These are phyloP conservation scores for Cryptosporidium canis DNA, from an alignment of 169 alveolate species.

Conservation along the genomic window DNA sequence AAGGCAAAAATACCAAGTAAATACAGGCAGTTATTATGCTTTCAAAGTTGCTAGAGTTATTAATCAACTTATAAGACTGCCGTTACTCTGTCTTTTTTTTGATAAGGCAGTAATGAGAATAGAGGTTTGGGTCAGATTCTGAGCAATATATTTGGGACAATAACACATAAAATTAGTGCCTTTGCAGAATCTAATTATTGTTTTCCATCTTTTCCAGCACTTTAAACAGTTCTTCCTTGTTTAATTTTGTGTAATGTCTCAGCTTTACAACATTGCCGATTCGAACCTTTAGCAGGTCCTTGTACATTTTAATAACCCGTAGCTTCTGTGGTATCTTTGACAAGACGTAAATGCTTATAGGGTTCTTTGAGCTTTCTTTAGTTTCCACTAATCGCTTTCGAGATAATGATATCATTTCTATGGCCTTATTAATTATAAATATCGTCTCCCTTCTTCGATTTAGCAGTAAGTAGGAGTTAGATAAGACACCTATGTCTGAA, in stretches of 20 bases:
- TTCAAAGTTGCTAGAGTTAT: not conserved
- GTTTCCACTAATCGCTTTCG: not conserved
- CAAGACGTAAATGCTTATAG: not conserved
- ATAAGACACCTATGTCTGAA: not conserved
- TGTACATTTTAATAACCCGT: not conserved
- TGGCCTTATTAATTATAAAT: not conserved
- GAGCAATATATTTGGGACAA: not conserved
- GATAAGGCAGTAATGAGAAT: too few species aligned
- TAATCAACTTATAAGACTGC: not conserved
- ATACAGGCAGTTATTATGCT: not conserved
- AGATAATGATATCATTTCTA: not conserved
- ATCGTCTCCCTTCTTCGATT: not conserved
- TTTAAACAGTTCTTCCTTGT: not conserved
- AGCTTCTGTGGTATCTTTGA: not conserved
- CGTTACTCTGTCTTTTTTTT: too few species aligned
- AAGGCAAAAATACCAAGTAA: too few species aligned
- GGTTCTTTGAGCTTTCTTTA: not conserved
- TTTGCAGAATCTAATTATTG: not conserved
- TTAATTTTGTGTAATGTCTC: not conserved
- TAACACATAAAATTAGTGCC: not conserved
- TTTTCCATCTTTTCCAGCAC: not conserved
- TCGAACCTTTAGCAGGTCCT: not conserved
- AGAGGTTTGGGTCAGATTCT: not conserved
- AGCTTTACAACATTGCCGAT: not conserved
- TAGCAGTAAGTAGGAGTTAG: not conserved